These are phyloP conservation scores for Fusarium praegraminearum DNA, from an alignment of 2,329 filamentous ascomycete species.

Conservation along the genomic window DNA sequence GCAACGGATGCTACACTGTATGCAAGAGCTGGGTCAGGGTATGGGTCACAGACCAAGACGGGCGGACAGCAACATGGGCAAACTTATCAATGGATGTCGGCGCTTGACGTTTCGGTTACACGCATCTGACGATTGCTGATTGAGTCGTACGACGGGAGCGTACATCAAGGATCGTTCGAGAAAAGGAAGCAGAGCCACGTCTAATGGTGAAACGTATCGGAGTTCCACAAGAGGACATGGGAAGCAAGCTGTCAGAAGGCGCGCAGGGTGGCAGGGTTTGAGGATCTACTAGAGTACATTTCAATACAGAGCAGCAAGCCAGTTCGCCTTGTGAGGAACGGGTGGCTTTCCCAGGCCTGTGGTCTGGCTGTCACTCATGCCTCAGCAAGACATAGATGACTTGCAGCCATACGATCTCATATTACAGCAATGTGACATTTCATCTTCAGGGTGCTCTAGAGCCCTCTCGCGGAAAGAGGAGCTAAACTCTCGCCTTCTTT, in stretches of 20 bases:
- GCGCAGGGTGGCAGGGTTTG: conserved; percentile 16
- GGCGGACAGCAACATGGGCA: conserved; percentile 17
- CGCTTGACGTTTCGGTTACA: conserved; percentile 23
- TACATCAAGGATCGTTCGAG: conserved; percentile 39
- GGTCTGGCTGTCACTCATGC: conserved; percentile 15
- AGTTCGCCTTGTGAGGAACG: conserved; percentile 14
- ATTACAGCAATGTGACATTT: conserved; percentile 40
- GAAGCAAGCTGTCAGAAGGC: conserved; percentile 12
- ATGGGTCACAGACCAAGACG: conserved; percentile 1
- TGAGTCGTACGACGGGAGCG: conserved; percentile 35
- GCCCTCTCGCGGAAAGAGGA: conserved; percentile 7
- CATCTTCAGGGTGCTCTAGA: conserved; percentile 20
- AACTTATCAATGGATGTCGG: conserved; percentile 25
- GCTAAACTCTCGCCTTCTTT: conserved; percentile 8
- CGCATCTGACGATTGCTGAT: conserved; percentile 16
- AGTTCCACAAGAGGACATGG: conserved; percentile 17
- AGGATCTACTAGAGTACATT: conserved; percentile 9
- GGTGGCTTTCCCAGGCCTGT: conserved; percentile 37
- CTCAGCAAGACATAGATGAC: conserved; percentile 43
- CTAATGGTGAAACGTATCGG: conserved; percentile 31
- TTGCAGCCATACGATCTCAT: conserved; percentile 43
- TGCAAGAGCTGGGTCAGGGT: conserved; percentile 4
- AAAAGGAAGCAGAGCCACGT: conserved; percentile 43
- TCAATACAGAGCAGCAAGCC: conserved; percentile 18
- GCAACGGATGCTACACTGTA: conserved; percentile 4